These are phyloP conservation scores for Hypoxylon trugodes DNA, from an alignment of 495 filamentous ascomycete genomes.

Conservation along the genomic window DNA sequence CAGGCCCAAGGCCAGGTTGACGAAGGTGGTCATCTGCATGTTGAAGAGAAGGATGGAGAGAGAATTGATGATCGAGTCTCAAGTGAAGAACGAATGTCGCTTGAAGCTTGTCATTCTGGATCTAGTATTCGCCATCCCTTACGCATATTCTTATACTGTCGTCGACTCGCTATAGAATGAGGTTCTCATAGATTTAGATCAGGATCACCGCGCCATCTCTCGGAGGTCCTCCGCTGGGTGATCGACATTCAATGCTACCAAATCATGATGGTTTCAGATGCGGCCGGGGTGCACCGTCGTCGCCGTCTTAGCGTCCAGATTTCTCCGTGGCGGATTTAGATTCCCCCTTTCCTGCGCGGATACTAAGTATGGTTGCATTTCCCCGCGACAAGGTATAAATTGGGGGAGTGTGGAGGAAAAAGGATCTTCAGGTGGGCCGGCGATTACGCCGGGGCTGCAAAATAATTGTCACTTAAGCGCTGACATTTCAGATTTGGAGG, in stretches of 20 bases:
- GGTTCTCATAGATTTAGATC: not conserved
- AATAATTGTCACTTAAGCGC: not conserved
- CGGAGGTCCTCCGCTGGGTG: not conserved
- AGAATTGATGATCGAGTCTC: not conserved
- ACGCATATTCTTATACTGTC: not conserved
- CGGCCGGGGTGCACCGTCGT: not conserved
- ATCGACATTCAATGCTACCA: not conserved
- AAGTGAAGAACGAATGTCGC: not conserved
- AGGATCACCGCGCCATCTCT: not conserved
- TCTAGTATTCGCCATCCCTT: not conserved
- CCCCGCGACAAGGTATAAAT: not conserved
- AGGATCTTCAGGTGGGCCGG: not conserved
- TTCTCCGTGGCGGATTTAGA: not conserved
- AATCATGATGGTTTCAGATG: not conserved
- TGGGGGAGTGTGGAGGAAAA: not conserved
- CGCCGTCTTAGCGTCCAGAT: not conserved
- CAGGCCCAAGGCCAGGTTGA: not conserved
- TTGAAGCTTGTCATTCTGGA: not conserved
- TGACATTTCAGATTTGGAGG: not conserved
- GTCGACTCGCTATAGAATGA: not conserved
- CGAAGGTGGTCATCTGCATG: not conserved
- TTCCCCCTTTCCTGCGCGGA: not conserved
- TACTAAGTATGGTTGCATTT: not conserved
- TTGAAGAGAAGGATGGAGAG: not conserved
- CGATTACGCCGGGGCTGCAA: too few species aligned